Evolutionary conservation across 2,329 filamentous ascomycete genomes (phyloP), one percentile per base, ranked within the genome.

Genomic region (Pezicula radicicola): DNA sequence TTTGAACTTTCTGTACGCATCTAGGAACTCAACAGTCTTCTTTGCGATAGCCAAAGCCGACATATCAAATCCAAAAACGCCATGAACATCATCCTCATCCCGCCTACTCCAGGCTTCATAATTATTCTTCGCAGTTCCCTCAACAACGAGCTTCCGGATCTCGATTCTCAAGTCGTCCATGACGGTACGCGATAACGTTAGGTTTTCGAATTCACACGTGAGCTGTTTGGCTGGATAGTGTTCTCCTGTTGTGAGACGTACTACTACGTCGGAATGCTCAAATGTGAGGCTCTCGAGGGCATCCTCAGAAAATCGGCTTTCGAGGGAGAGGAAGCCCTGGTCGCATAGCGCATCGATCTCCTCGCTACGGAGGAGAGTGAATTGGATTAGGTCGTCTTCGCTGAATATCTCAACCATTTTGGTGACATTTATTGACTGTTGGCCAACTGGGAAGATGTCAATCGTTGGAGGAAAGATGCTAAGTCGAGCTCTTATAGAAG

Each of bases 221-320:
- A 57, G 54, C 10, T 51, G 56, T 12, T 55, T 48, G 6, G 52
- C 58, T 27, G 56, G 58, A 42, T 62, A 60, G 25, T 44, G 35
- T 6, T 49, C 41, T 28, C 60, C 60, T 9, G 58, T 60, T n/a
- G 46, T 33, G 25, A 62, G 30, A 6, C 51, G 57, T 27, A 62
- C 41, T 6, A 49, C 50, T 10, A 60, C 25, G 18, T 62, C 60
- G 6, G 50, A 52, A 41, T 58, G 53, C 19, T 33, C 21, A 33
- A 62, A 57, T 4, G 51, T 43, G 6, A 61, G 46, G 55, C 9
- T 51, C 45, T 40, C 43, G 13, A 48, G 35, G 35, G 46, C 18
- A 9, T 12, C 8, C 13, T 49, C 48, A 35, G 57, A 55, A 35
- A 59, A 59, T 13, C 56, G 55, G 3, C 4, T 30, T 6, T 46